Conservation (phyloP, 2,329 filamentous ascomycete species). For the Venturia oleaginea region DNA sequence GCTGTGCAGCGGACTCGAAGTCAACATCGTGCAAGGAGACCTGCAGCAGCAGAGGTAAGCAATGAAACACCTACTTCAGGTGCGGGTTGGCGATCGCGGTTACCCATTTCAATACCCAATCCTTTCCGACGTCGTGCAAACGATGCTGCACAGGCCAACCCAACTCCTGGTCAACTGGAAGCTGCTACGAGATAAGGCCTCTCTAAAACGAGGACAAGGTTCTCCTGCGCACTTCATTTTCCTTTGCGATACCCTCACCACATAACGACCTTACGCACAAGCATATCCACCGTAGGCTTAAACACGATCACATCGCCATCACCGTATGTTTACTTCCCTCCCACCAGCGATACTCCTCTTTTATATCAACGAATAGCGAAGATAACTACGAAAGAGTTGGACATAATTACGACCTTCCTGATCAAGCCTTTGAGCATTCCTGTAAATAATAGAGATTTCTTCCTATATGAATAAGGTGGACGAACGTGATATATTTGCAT, state of each 20-base stretch:
- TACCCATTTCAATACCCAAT: constrained; percentile 16
- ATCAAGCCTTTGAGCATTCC: background rate
- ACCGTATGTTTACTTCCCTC: background rate
- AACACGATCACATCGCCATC: background rate
- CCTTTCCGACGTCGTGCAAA: constrained; percentile 12
- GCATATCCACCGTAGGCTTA: background rate
- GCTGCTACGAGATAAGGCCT: constrained; percentile 18
- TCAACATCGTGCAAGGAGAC: background rate
- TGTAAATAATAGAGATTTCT: background rate
- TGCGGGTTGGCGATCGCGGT: constrained; percentile 24
- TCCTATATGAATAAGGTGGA: background rate
- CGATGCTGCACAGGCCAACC: constrained; percentile 17
- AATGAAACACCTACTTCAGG: constrained; percentile 18
- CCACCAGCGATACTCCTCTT: background rate
- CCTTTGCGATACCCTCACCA: constrained; percentile 32
- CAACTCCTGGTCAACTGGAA: constrained; percentile 29
- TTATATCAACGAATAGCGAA: background rate
- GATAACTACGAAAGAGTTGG: background rate
- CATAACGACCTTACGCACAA: background rate
- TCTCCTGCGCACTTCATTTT: constrained; percentile 26
- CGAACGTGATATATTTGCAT: background rate
- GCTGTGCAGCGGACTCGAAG: background rate
- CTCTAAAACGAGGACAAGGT: constrained; percentile 14
- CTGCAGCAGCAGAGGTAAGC: background rate
- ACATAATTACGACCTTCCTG: background rate